A percentile compares a stretch with the other conserved stretches of the same genome.
phyloP scores from a whole-genome alignment of 2,329 filamentous ascomycete species.

The Tolypocladium tundrense region DNA sequence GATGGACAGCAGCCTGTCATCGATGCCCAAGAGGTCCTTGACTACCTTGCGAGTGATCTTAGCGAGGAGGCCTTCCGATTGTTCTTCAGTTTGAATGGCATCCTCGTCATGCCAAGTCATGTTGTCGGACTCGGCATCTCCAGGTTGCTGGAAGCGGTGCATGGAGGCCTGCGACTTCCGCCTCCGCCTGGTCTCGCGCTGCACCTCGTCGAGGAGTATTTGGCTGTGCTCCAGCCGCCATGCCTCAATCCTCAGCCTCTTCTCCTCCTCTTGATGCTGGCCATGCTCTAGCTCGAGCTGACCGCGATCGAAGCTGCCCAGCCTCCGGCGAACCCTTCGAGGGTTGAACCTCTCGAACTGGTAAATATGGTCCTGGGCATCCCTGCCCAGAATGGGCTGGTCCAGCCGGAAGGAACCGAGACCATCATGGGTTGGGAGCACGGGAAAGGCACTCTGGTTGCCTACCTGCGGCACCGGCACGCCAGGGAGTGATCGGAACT shows the following conservation, averaged over 20 bases:
- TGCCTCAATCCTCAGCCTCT: slow-evolving; percentile 73
- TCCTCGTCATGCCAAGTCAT: slow-evolving; percentile 45
- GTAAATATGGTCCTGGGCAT: slow-evolving; percentile 76
- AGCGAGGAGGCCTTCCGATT: slow-evolving; percentile 64
- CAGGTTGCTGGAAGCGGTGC: slow-evolving; percentile 15
- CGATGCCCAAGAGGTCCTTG: slow-evolving; percentile 80
- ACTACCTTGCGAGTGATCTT: slow-evolving; percentile 79
- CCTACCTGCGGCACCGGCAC: slow-evolving; percentile 12
- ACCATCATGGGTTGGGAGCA: slow-evolving; percentile 88
- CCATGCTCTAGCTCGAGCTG: slow-evolving; percentile 43
- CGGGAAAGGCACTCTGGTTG: slow-evolving; percentile 44
- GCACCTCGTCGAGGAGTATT: slow-evolving; percentile 77
- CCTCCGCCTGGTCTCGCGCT: slow-evolving; percentile 67
- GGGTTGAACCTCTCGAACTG: slow-evolving; percentile 82
- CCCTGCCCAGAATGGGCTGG: slow-evolving; percentile 37
- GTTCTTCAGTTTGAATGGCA: slow-evolving; percentile 30
- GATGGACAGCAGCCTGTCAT: slow-evolving; percentile 73
- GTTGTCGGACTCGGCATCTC: slow-evolving; percentile 25
- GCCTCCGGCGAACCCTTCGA: slow-evolving; percentile 45
- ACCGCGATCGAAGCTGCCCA: slow-evolving; percentile 42
- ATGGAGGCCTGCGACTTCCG: slow-evolving; percentile 48
- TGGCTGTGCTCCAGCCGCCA: slow-evolving; percentile 90
- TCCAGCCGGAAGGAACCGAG: slow-evolving; percentile 72
- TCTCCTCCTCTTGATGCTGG: slow-evolving; percentile 56
- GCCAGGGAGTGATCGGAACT: slow-evolving; percentile 59